Evolutionary conservation across 495 filamentous ascomycete species (phyloP).

Genomic region (Aspergillus ostianus): DNA sequence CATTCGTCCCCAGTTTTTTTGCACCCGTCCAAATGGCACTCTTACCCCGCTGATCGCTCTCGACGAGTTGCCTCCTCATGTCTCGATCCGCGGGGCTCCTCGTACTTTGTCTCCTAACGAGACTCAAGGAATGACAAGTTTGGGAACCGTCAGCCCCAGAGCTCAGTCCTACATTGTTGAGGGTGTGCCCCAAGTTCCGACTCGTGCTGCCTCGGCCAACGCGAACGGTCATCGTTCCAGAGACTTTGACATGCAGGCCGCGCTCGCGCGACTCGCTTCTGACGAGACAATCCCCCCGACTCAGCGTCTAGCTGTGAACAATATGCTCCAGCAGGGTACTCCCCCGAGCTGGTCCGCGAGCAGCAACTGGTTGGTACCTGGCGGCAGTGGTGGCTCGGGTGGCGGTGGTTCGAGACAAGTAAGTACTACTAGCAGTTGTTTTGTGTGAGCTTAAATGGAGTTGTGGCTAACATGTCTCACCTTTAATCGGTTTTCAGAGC

Average conservation of each 20-base stretch:
- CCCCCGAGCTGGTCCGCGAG: slow-evolving; percentile 17
- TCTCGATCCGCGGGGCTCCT: slow-evolving; percentile 37
- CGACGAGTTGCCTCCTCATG: slow-evolving; percentile 56
- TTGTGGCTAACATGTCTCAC: slow-evolving; percentile 10
- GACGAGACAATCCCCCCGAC: slow-evolving; percentile 24
- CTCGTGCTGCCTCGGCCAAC: slow-evolving; percentile 8
- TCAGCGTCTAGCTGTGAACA: slow-evolving; percentile 23
- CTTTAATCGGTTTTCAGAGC: slow-evolving; percentile 7
- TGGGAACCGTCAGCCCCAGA: slow-evolving; percentile 34
- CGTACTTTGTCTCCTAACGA: slow-evolving; percentile 33
- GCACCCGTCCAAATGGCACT: slow-evolving; percentile 54
- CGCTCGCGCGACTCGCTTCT: slow-evolving; percentile 23
- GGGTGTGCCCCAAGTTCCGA: slow-evolving; percentile 19
- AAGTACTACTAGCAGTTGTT: slow-evolving; percentile 7
- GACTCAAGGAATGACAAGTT: slow-evolving; percentile 46
- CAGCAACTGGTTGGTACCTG: slow-evolving; percentile 20
- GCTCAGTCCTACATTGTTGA: slow-evolving; percentile 37
- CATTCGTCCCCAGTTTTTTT: slow-evolving; percentile 49
- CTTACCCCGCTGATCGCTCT: slow-evolving; percentile 63
- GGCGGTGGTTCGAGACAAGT: slow-evolving; percentile 20
- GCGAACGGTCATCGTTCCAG: slow-evolving; percentile 15
- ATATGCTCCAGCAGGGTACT: slow-evolving; percentile 20
- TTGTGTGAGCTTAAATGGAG: slow-evolving; percentile 2
- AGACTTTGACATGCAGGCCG: slow-evolving; percentile 22
- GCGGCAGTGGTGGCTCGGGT: slow-evolving; percentile 6